These are phyloP conservation scores for Dioszegia crocea DNA, from an alignment of 768 basidiomycete genomes.

Conservation along the genomic window DNA sequence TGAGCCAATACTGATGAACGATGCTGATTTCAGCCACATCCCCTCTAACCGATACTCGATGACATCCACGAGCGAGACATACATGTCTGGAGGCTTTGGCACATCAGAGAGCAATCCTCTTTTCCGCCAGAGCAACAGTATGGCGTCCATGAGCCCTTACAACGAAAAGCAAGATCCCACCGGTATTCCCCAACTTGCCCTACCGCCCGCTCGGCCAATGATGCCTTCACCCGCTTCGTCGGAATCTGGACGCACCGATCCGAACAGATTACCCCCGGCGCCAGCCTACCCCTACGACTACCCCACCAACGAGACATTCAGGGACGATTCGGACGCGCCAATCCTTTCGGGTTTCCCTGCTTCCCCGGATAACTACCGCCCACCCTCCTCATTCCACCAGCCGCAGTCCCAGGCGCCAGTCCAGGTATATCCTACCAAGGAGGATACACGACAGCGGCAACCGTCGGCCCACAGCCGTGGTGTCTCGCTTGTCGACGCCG, in stretches of 20 bases:
- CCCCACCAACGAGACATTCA: conserved; percentile 12
- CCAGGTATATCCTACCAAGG: conserved; percentile 45
- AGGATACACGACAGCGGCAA: conserved; percentile 37
- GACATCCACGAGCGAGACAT: conserved; percentile 72
- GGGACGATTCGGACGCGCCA: conserved; percentile 33
- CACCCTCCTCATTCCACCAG: neutral
- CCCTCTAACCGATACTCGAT: conserved; percentile 63
- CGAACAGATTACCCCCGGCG: conserved; percentile 6
- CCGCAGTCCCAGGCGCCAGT: conserved; percentile 40
- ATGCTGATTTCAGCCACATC: conserved; percentile 25
- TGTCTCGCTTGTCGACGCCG: conserved; percentile 72
- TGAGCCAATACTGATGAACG: conserved; percentile 36
- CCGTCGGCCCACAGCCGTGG: conserved; percentile 56
- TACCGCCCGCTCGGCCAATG: conserved; percentile 39
- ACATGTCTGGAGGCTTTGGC: conserved; percentile 42
- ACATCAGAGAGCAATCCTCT: conserved; percentile 35
- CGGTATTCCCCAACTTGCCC: conserved; percentile 54
- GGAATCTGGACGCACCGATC: conserved; percentile 28
- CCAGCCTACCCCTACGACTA: conserved; percentile 1
- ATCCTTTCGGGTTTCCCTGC: conserved; percentile 33
- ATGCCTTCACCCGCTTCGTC: conserved; percentile 47
- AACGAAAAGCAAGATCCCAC: conserved; percentile 64
- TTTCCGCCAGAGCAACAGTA: conserved; percentile 39
- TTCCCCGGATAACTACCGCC: conserved; percentile 35
- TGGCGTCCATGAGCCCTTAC: conserved; percentile 39